Conservation (phyloP, 164 flowering plant genomes). For the Aristolochia californica region DNA sequence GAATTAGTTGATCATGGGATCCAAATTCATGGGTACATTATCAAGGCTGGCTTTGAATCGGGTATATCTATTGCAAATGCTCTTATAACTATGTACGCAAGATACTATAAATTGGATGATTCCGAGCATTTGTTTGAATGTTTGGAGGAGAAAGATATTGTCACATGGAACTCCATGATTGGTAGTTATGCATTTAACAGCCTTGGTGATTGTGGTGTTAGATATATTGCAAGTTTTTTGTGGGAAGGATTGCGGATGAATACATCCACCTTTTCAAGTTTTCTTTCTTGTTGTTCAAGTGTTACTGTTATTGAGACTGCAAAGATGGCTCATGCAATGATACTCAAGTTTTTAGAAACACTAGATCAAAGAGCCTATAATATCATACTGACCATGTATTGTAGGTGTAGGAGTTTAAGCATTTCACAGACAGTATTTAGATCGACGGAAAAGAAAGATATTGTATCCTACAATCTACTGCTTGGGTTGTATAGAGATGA, state of each 20-base stretch:
- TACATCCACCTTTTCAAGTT: conserved; percentile 22
- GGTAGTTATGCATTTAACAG: conserved; percentile 18
- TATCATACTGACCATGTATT: conserved; percentile 22
- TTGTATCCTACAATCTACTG: conserved; percentile 14
- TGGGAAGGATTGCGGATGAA: conserved; percentile 14
- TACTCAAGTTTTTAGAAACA: conserved; percentile 12
- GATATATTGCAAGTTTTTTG: conserved; percentile 9
- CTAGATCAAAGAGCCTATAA: conserved; percentile 9
- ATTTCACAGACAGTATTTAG: conserved; percentile 10
- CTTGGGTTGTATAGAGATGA: conserved; percentile 9
- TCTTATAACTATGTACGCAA: conserved; percentile 22
- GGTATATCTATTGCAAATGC: conserved; percentile 17
- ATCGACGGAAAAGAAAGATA: conserved; percentile 9
- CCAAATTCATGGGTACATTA: conserved; percentile 16
- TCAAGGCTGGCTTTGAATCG: conserved; percentile 14
- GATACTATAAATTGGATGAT: conserved; percentile 12
- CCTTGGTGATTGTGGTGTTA: conserved; percentile 16
- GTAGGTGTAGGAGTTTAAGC: conserved; percentile 12
- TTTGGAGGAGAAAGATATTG: conserved; percentile 10
- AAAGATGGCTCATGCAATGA: conserved; percentile 18
- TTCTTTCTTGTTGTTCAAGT: conserved; percentile 18
- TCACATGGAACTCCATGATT: conserved; percentile 25
- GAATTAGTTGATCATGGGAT: conserved; percentile 9
- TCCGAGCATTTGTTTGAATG: conserved; percentile 11
- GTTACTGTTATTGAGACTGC: conserved; percentile 16